These are phyloP conservation scores for Tuber microsphaerosporum DNA, from an alignment of 495 filamentous ascomycete species.

Conservation along the genomic window DNA sequence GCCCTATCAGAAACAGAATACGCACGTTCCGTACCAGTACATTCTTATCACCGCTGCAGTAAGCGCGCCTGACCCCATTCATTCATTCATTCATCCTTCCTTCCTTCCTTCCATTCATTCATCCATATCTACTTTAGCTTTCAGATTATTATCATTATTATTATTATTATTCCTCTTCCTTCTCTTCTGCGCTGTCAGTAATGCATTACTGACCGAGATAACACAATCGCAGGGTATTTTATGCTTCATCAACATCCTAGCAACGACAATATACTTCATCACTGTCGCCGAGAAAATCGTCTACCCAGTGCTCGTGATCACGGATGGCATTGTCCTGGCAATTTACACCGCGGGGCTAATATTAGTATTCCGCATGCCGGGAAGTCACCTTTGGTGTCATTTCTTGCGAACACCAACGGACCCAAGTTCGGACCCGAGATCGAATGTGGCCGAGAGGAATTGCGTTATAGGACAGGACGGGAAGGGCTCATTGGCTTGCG, in stretches of 20 bases:
- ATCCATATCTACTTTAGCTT: not conserved
- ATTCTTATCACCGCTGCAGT: conserved; percentile 4
- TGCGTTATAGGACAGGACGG: conserved; percentile 9
- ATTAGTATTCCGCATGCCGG: conserved; percentile 1
- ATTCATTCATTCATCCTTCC: too few species aligned
- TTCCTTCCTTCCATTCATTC: not conserved
- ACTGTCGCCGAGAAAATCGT: not conserved
- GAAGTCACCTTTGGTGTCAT: not conserved
- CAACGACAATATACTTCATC: conserved; percentile 8
- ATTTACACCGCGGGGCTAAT: not conserved
- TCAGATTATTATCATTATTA: not conserved
- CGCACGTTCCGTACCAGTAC: conserved; percentile 7
- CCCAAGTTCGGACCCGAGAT: not conserved
- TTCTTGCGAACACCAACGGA: not conserved
- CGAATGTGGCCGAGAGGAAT: conserved; percentile 8
- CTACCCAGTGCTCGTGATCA: conserved; percentile 4
- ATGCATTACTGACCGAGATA: not conserved
- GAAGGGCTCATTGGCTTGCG: conserved; percentile 2
- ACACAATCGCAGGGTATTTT: not conserved
- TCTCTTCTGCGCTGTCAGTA: not conserved
- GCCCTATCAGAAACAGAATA: not conserved
- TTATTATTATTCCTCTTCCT: not conserved
- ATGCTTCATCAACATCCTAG: conserved; percentile 7
- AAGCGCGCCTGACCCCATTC: not conserved
- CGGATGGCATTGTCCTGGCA: conserved; percentile 3